Percentiles rank a stretch among this genome's conserved stretches.
phyloP scores from a whole-genome alignment of 2,329 filamentous ascomycete genomes.

The Colletotrichum trifolii region DNA sequence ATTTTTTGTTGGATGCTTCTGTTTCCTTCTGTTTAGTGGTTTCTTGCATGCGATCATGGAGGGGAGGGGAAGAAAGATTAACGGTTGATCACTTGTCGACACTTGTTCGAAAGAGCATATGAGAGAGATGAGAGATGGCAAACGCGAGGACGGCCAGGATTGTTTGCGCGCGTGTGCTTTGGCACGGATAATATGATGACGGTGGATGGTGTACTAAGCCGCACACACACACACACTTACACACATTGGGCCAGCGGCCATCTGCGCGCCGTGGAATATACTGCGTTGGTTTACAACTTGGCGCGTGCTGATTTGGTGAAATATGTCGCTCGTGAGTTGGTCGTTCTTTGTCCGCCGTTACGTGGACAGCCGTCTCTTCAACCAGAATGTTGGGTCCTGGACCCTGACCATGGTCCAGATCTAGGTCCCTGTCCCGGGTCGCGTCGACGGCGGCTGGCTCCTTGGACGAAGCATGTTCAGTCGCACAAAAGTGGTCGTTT shows the following conservation, averaged over 20 bases:
- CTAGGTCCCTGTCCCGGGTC: no score
- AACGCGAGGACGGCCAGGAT: slow-evolving; percentile 15
- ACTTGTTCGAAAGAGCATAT: slow-evolving; percentile 12
- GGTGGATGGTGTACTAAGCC: slow-evolving; percentile 20
- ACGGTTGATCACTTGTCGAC: slow-evolving; percentile 14
- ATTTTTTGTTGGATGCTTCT: slow-evolving; percentile 18
- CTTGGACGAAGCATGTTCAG: no score
- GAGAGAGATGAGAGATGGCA: slow-evolving; percentile 26
- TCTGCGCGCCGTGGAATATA: slow-evolving; percentile 34
- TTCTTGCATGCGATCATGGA: slow-evolving; percentile 26
- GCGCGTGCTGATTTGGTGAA: not conserved
- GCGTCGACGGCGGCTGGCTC: no score
- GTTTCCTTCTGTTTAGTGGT: slow-evolving; percentile 3
- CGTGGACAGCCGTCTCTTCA: no score
- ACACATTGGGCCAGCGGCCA: slow-evolving; percentile 23
- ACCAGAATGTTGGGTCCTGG: no score
- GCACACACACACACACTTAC: slow-evolving; percentile 22
- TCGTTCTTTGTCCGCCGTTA: not conserved
- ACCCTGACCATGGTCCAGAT: no score
- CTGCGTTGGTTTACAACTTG: slow-evolving; percentile 21
- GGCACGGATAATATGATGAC: slow-evolving; percentile 23
- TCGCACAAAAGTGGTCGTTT: no score
- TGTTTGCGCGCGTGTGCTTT: slow-evolving; percentile 9
- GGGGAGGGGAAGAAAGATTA: slow-evolving; percentile 20
- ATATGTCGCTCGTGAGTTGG: not conserved